Base-by-base conservation (phyloP, 495 filamentous ascomycete species). In the Penicillium crystallinum region DNA sequence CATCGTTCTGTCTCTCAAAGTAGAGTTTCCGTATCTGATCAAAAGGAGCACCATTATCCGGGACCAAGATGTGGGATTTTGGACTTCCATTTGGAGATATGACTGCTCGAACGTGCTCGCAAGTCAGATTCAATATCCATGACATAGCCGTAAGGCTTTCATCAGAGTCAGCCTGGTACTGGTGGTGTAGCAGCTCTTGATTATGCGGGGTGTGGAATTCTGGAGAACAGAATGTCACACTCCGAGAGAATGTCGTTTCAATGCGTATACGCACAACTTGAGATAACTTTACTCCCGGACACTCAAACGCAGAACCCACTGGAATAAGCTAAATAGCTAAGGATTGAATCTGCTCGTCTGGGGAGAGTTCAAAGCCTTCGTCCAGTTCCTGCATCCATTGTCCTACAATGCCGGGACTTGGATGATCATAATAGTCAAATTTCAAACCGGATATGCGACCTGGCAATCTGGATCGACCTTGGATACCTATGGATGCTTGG, bases 401-500 rank as follows among this genome's bases (percentile, higher is more conserved):
- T 9, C 35, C 35, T 19, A 37, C 35, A 5, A 19, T 19, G 9
- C 35, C 35, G 19, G 35, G 17, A 10, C 35, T 37, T 37, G 35
- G 17, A 37, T 37, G 35, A 17, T 2, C 6, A 10, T 37, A 19
- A 19, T 37, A 37, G 15, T 37, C 35, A 18, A 37, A 14, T 14
- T 37, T 61, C 55, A 58, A 50, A 5, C 54, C 58, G 19, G 54
- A 46, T 42, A 61, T 57, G 30, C 38, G 23, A 52, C 40, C 41
- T 8, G 30, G 15, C 17, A 42, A 36, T 46, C 56, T 52, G 4
- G 43, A 59, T 36, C 42, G 43, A 11, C 54, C 54, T 33, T 29
- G 12, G 7, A 52, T 52, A 33, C 58, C 51, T 9, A 3, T 55
- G 4, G 54, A 57, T 30, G 51, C 58, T 31, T 46, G 30, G 14